Percentiles rank a stretch among this genome's conserved stretches.
These are phyloP conservation scores for Heritiera fomes DNA, from an alignment of 345 rosid genomes.

Conservation along the genomic window DNA sequence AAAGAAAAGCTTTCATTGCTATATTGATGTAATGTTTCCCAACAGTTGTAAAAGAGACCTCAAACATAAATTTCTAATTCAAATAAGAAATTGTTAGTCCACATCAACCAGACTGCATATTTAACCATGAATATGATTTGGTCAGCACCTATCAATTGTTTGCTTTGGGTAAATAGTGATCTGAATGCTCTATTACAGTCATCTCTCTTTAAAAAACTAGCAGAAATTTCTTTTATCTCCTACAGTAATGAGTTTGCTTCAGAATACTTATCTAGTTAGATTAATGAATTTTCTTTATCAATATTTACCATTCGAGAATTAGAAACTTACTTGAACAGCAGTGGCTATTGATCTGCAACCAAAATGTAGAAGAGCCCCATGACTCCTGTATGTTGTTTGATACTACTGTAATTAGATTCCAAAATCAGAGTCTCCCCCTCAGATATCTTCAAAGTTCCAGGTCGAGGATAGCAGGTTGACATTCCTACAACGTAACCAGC, in stretches of 20 bases:
- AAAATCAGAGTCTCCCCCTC: slow-evolving; percentile 58
- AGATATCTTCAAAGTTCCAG: slow-evolving; percentile 61
- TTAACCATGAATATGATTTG: not conserved
- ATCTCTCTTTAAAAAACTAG: not conserved
- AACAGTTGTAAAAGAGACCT: not conserved
- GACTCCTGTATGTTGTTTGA: slow-evolving; percentile 66
- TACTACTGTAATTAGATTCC: slow-evolving; percentile 64
- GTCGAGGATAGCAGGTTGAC: slow-evolving; percentile 78
- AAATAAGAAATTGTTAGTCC: not conserved
- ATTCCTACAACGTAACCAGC: slow-evolving; percentile 88
- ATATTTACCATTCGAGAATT: not conserved
- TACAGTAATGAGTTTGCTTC: no score
- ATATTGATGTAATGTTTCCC: no score
- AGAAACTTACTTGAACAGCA: slow-evolving; percentile 36
- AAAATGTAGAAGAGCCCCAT: slow-evolving; percentile 83
- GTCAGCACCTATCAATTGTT: not conserved
- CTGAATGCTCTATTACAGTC: not conserved
- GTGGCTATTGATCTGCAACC: slow-evolving; percentile 57
- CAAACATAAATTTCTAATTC: not conserved
- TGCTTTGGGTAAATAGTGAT: not conserved
- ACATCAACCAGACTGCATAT: not conserved
- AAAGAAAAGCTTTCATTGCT: no score
- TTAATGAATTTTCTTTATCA: not conserved
- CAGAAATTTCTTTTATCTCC: not conserved
- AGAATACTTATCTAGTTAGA: not conserved